phyloP scores from a whole-genome alignment of 2,329 filamentous ascomycete genomes.

The Septoria petroselini region DNA sequence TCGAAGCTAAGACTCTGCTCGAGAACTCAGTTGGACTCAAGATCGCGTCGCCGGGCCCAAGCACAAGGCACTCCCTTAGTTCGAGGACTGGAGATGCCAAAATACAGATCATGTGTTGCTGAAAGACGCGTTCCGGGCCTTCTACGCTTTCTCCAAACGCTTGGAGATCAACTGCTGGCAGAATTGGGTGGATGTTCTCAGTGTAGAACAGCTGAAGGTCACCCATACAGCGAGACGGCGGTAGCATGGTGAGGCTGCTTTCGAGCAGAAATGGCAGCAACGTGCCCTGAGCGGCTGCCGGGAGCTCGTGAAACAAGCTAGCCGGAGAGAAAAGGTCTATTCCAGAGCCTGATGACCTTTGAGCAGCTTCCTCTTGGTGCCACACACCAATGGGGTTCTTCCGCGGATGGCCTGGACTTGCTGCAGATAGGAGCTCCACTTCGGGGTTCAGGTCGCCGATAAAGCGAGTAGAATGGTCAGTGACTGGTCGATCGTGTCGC shows the following conservation, averaged over 20 bases:
- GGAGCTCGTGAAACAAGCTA: slow-evolving; percentile 9
- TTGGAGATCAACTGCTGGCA: slow-evolving; percentile 9
- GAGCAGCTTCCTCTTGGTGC: slow-evolving; percentile 5
- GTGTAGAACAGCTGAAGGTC: slow-evolving; percentile 12
- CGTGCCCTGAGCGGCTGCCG: background rate
- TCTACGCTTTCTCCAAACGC: background rate
- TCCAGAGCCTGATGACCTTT: background rate
- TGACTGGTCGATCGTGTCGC: background rate
- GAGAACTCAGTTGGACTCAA: slow-evolving; percentile 8
- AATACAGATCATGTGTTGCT: slow-evolving; percentile 15
- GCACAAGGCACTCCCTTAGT: background rate
- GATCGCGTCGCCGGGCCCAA: background rate
- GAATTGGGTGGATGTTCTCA: slow-evolving; percentile 11
- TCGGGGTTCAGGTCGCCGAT: slow-evolving; percentile 21
- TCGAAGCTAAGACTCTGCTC: slow-evolving; percentile 10
- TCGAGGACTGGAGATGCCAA: slow-evolving; percentile 1
- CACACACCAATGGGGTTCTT: slow-evolving; percentile 17
- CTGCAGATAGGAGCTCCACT: slow-evolving; percentile 14
- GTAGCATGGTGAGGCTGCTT: background rate
- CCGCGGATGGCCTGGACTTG: slow-evolving; percentile 3
- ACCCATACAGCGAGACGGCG: slow-evolving; percentile 8
- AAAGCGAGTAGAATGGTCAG: slow-evolving; percentile 5
- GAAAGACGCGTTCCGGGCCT: background rate
- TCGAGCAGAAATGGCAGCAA: slow-evolving; percentile 1
- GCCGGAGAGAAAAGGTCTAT: slow-evolving; percentile 4